Evolutionary conservation across 495 filamentous ascomycete species (phyloP), one percentile per base, ranked within the genome.

Genomic region (Aspergillus sclerotiicarbonarius): DNA sequence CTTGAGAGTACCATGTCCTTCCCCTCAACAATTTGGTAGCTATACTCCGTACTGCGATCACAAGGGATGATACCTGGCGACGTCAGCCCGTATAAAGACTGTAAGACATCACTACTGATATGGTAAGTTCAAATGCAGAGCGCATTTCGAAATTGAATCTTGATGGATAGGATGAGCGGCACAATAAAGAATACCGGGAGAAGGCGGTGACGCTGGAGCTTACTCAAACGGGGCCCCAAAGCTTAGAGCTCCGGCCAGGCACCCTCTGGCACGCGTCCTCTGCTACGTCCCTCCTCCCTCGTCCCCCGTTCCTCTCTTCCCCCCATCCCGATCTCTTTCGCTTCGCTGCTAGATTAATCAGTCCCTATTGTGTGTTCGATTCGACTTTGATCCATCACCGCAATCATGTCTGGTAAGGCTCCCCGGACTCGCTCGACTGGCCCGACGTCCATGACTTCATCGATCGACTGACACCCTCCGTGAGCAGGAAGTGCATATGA

Each of bases 401-500:
- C 59, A 67, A 68, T 65, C 71, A 79, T 79, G 76, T 79, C 76
- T 58, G 76, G 76, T 79, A 72, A 62, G 60, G 29, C 56, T 49
- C 13, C n/a, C 56, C 53, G 30, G 6, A 29, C 51, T 31, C 45
- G 37, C 35, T 46, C 50, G 52, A 58, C 60, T 62, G 58, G 39
- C 32, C 21, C 47, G 54, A 58, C 53, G 55, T 57, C 56, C 66
- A 73, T 72, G 69, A 73, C 70, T 67, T 76, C 71, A 73, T 68
- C 65, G 21, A 59, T 49, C 48, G 57, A 64, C 73, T 75, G 57
- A 76, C 71, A 47, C 49, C 62, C 57, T 64, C 63, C 66, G 57
- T 64, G 61, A 66, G 72, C 68, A 96, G 92, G 91, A 79, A 95
- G 90, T 81, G 91, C 93, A 70, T 97, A 92, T 79, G 94, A 98